phyloP scores from a whole-genome alignment of 2,329 filamentous ascomycete species.

The Arthrobotrys conoides region DNA sequence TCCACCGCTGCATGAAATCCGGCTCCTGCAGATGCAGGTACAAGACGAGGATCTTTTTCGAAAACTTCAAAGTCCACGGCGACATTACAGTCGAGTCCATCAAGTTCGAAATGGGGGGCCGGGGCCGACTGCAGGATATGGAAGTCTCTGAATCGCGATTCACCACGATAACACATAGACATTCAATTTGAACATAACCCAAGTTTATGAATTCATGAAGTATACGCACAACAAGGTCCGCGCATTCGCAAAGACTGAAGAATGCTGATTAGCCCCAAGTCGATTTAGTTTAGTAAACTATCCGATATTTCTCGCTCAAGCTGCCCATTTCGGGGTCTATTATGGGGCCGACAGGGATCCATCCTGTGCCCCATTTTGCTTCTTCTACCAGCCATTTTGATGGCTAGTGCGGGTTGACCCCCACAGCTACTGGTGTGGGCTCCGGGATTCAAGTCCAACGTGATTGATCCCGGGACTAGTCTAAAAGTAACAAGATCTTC shows the following conservation, averaged over 20 bases:
- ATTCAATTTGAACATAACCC: too few relatives aligned
- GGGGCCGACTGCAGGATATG: too few relatives aligned
- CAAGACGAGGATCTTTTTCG: conserved; percentile 9
- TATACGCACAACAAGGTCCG: too few relatives aligned
- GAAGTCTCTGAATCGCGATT: too few relatives aligned
- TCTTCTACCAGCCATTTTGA: conserved; percentile 49
- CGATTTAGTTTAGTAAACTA: conserved; percentile 37
- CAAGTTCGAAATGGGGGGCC: neutral
- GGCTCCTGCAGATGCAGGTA: conserved; percentile 56
- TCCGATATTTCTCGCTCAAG: conserved; percentile 53
- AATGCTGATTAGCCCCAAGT: conserved; percentile 14
- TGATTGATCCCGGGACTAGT: conserved; percentile 12
- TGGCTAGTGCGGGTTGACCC: conserved; percentile 26
- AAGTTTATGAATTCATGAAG: too few relatives aligned
- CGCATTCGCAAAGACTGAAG: neutral
- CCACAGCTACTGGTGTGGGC: conserved; percentile 9
- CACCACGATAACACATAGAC: too few relatives aligned
- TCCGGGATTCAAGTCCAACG: neutral
- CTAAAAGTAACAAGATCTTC: conserved; percentile 21
- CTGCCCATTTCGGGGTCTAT: conserved; percentile 54
- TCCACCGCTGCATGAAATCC: conserved; percentile 48
- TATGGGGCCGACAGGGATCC: conserved; percentile 30
- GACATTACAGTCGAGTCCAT: too few relatives aligned
- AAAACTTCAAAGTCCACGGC: neutral
- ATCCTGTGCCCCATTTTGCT: conserved; percentile 44